phyloP scores from a whole-genome alignment of 2,329 filamentous ascomycete species.

The Sporothrix pseudoabietina region DNA sequence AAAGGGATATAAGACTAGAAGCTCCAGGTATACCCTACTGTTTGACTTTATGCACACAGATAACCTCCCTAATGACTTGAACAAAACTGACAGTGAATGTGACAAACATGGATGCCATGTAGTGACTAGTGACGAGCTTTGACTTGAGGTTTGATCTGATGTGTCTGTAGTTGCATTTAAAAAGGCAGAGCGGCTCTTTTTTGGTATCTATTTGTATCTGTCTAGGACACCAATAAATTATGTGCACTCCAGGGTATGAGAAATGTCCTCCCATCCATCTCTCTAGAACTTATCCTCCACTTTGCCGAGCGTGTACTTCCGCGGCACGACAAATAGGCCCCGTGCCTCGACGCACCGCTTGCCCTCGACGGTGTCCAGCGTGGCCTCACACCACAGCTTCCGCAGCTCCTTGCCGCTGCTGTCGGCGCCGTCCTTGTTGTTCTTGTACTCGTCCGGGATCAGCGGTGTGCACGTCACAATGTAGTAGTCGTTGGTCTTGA shows the following conservation, averaged over 20 bases:
- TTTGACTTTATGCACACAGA: not conserved
- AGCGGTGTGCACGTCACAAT: constrained; percentile 56
- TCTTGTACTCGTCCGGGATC: constrained; percentile 40
- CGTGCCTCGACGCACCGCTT: constrained; percentile 60
- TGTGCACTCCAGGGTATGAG: not conserved
- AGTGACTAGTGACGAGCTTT: not conserved
- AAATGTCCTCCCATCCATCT: too few species aligned
- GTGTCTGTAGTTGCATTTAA: not conserved
- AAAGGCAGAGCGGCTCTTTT: not conserved
- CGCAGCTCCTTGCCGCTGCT: constrained; percentile 44
- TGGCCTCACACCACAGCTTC: constrained; percentile 58
- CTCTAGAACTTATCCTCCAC: constrained; percentile 33
- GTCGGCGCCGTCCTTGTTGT: constrained; percentile 34
- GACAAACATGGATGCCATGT: not conserved
- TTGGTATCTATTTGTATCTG: not conserved
- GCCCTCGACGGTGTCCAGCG: constrained; percentile 59
- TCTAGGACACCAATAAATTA: not conserved
- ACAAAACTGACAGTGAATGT: not conserved
- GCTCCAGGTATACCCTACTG: not conserved
- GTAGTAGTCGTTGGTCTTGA: constrained; percentile 64
- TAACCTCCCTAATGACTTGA: too few species aligned
- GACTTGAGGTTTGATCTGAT: not conserved
- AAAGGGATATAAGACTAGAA: not conserved
- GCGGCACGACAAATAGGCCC: constrained; percentile 61
- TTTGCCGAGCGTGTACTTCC: constrained; percentile 44